These are phyloP conservation scores for Kazachstania sp. DNA, from an alignment of 1,139 yeast species.

Conservation along the genomic window DNA sequence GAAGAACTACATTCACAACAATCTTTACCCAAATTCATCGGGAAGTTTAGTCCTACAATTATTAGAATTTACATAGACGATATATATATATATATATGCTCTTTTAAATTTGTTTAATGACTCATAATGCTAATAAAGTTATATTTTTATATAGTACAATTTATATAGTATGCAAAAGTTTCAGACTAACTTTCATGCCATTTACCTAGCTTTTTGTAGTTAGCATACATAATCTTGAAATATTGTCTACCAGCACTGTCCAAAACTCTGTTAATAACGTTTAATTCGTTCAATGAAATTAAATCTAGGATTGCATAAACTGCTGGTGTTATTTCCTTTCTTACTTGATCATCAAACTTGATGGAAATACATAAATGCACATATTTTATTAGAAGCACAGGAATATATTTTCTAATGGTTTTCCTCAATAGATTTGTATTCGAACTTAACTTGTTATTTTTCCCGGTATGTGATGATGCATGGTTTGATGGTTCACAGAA, in stretches of 20 bases:
- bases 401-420: constrained; percentile 54
- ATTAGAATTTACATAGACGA: too few species aligned
- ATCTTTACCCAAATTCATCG: too few species aligned
- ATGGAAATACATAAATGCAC: constrained; percentile 43
- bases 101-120: too few species aligned
- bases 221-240: constrained; percentile 58
- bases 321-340: constrained; percentile 48
- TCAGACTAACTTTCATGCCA: constrained; percentile 53
- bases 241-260: constrained; percentile 65
- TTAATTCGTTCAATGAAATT: constrained; percentile 58
- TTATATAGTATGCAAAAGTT: too few species aligned
- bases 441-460: constrained; percentile 42
- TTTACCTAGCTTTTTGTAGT: constrained; percentile 70
- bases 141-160: too few species aligned
- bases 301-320: constrained; percentile 61
- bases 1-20: too few species aligned
- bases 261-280: constrained; percentile 55
- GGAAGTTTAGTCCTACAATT: too few species aligned
- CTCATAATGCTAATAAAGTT: too few species aligned
- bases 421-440: constrained; percentile 47
- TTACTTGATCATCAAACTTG: constrained; percentile 42
- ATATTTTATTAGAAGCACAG: constrained; percentile 52
- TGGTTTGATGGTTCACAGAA: constrained; percentile 58
- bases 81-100: too few species aligned
- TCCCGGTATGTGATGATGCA: constrained; percentile 16